phyloP scores from a whole-genome alignment of 2,329 filamentous ascomycete species.

The Ophiostoma quercus region DNA sequence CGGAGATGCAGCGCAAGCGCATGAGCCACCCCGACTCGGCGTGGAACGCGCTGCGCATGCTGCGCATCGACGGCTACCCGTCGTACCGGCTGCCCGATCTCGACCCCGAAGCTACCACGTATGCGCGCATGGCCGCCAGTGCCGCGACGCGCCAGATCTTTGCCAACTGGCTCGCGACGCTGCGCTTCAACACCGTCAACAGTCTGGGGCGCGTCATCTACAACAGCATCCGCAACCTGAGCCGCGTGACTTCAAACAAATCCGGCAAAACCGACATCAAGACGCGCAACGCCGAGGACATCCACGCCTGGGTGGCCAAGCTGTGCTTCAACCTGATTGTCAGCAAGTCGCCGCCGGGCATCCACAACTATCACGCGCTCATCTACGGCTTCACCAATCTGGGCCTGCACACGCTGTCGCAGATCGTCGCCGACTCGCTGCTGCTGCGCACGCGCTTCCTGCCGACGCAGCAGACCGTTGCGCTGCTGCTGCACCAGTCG shows the following conservation, averaged over 20 bases:
- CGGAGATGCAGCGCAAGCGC: conserved; percentile 24
- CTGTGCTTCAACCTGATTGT: conserved; percentile 63
- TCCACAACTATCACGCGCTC: conserved; percentile 66
- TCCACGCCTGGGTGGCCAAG: conserved; percentile 32
- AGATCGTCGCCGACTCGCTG: conserved; percentile 50
- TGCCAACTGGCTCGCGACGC: conserved; percentile 34
- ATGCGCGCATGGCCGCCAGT: conserved; percentile 29
- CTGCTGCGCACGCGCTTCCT: conserved; percentile 41
- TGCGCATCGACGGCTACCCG: conserved; percentile 36
- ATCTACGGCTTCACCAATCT: conserved; percentile 58
- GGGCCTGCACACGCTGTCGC: conserved; percentile 46
- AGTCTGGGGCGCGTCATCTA: conserved; percentile 58
- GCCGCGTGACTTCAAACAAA: neutral
- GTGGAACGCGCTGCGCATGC: conserved; percentile 32
- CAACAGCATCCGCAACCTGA: conserved; percentile 36
- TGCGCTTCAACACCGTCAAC: conserved; percentile 62
- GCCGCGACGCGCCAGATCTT: conserved; percentile 31
- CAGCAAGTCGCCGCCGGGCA: conserved; percentile 55
- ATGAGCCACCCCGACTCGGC: conserved; percentile 34
- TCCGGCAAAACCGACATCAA: neutral
- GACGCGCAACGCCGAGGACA: conserved; percentile 15
- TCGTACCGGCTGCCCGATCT: conserved; percentile 30
- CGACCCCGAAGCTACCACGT: conserved; percentile 25
- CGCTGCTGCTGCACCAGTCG: conserved; percentile 49
- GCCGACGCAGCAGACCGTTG: conserved; percentile 46